Conservation (phyloP, 2,329 filamentous ascomycete species). For the Alternaria gansuensis region DNA sequence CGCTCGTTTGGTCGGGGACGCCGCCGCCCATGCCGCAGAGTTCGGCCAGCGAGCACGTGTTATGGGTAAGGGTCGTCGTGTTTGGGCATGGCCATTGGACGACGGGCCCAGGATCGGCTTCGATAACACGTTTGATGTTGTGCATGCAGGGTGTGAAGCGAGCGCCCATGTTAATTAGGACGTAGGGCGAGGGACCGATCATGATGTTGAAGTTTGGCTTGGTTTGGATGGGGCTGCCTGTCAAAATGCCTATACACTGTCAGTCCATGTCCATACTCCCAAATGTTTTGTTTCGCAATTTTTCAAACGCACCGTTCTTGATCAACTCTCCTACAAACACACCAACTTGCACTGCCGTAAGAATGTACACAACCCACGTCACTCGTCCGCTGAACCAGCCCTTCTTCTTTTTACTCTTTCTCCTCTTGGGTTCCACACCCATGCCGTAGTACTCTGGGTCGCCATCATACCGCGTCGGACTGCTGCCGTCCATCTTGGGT, state of each 20-base stretch:
- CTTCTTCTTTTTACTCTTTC: constrained; percentile 53
- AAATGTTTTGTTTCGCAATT: neutral
- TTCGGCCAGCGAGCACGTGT: constrained; percentile 75
- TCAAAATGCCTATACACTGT: constrained; percentile 68
- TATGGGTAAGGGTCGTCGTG: constrained; percentile 66
- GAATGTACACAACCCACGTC: constrained; percentile 83
- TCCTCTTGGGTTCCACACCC: constrained; percentile 23
- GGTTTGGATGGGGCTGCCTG: constrained; percentile 78
- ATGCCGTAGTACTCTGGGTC: constrained; percentile 53
- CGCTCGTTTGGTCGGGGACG: constrained; percentile 70
- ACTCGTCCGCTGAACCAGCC: constrained; percentile 67
- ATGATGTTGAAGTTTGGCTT: constrained; percentile 93
- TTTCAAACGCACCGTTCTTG: constrained; percentile 72
- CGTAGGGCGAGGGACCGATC: constrained; percentile 90
- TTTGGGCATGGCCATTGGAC: constrained; percentile 82
- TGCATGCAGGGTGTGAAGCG: constrained; percentile 96
- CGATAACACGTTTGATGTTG: constrained; percentile 72
- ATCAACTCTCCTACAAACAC: constrained; percentile 92
- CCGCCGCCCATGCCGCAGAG: constrained; percentile 83
- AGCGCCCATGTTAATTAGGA: constrained; percentile 96
- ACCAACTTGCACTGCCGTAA: constrained; percentile 77
- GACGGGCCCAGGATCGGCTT: constrained; percentile 55
- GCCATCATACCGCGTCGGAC: constrained; percentile 49
- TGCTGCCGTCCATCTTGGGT: constrained; percentile 51
- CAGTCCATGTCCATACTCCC: constrained; percentile 6